Conservation (phyloP, 2,329 filamentous ascomycete species). For the Lasiodiplodia hormozganensis region DNA sequence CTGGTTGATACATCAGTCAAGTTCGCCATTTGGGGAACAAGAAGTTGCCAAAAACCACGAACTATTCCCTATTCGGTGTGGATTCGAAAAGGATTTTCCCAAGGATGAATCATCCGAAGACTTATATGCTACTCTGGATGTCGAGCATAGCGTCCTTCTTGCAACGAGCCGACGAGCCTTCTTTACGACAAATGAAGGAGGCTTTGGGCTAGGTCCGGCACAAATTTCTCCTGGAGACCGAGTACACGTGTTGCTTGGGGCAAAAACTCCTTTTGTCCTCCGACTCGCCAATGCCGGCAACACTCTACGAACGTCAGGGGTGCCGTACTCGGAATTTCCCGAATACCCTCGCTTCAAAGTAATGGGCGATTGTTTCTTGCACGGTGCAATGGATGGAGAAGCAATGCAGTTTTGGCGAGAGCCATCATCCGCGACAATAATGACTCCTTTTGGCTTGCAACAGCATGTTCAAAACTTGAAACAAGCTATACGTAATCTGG, state of each 20-base stretch:
- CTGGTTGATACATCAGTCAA: not conserved
- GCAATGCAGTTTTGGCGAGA: not conserved
- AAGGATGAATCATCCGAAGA: not conserved
- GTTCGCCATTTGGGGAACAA: not conserved
- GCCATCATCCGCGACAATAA: not conserved
- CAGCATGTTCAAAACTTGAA: no score
- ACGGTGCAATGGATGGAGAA: constrained; percentile 28
- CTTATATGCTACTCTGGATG: not conserved
- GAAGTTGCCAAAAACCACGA: not conserved
- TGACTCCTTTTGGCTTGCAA: not conserved
- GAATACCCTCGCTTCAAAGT: constrained; percentile 6
- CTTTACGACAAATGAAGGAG: constrained; percentile 15
- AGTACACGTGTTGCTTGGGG: constrained; percentile 31
- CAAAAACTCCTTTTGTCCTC: constrained; percentile 32
- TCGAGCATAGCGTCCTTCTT: constrained; percentile 28
- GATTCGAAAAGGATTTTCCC: not conserved
- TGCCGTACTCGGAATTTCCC: not conserved
- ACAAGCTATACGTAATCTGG: no score
- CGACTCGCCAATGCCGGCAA: constrained; percentile 1
- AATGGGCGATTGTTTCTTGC: constrained; percentile 31
- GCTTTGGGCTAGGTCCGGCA: constrained; percentile 31
- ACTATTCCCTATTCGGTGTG: not conserved
- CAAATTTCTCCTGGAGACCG: constrained; percentile 27
- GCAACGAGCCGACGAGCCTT: constrained; percentile 25
- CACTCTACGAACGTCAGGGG: no score